Evolutionary conservation across 2,329 filamentous ascomycete species (phyloP).

Genomic region (Colletotrichum sp.): DNA sequence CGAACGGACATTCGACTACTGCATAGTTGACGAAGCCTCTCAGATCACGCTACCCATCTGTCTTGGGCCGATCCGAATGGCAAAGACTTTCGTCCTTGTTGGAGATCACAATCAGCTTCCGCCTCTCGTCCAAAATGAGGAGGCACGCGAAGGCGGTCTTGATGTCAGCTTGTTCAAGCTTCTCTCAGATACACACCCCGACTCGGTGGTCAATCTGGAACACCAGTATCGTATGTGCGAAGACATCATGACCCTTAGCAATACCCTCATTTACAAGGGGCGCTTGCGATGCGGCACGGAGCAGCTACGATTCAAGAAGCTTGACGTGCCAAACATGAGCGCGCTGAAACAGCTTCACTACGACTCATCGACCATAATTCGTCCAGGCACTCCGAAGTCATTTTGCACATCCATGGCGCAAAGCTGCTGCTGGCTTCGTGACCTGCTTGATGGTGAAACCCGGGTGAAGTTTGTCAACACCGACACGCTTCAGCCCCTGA

Average conservation of each 20-base stretch:
- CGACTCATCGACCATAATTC: conserved; percentile 50
- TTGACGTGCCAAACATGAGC: conserved; percentile 71
- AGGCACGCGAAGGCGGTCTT: conserved; percentile 83
- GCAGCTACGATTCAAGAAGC: conserved; percentile 70
- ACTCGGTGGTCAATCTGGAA: conserved; percentile 87
- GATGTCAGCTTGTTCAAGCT: conserved; percentile 95
- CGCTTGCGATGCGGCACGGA: conserved; percentile 87
- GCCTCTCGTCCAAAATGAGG: conserved; percentile 90
- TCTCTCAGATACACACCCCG: conserved; percentile 85
- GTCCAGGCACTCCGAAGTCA: conserved; percentile 44
- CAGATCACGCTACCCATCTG: conserved; percentile 97
- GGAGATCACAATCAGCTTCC: conserved; percentile 97
- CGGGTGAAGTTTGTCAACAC: conserved; percentile 92
- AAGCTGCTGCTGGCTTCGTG: conserved; percentile 75
- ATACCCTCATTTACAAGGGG: conserved; percentile 91
- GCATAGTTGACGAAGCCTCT: conserved; percentile 96
- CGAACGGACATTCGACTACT: conserved; percentile 93
- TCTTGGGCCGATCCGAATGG: conserved; percentile 90
- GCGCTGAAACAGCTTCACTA: conserved; percentile 67
- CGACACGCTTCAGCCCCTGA: conserved; percentile 69
- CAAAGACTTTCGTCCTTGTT: conserved; percentile 90
- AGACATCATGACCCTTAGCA: conserved; percentile 94
- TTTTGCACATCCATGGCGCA: conserved; percentile 60
- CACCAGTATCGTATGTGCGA: conserved; percentile 99
- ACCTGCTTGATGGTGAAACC: conserved; percentile 70